Evolutionary conservation across 2,329 filamentous ascomycete species (phyloP).

Genomic region (Ophiostoma montium): DNA sequence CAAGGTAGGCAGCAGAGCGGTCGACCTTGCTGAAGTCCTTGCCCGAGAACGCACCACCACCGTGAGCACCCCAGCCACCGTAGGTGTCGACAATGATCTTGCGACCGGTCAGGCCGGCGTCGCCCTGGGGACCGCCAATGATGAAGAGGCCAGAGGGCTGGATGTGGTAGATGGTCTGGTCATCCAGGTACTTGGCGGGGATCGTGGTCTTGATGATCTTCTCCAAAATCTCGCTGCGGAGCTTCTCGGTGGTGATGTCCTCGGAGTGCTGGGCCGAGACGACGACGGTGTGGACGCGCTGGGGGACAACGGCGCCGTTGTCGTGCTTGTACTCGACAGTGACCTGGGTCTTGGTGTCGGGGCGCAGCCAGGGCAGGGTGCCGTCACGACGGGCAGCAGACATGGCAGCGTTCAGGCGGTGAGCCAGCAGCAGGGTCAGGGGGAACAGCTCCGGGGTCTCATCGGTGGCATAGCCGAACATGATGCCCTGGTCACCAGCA

Average conservation of each 20-base stretch:
- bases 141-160: constrained; percentile 98
- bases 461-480: constrained; percentile 99
- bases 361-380: constrained; percentile 81
- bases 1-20: constrained; percentile 92
- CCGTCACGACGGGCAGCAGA: constrained; percentile 77
- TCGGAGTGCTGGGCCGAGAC: constrained; percentile 89
- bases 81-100: constrained; percentile 99
- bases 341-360: constrained; percentile 99
- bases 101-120: constrained; percentile 93
- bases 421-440: constrained; percentile 81
- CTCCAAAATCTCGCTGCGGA: constrained; percentile 89
- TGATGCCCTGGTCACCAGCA: constrained; percentile 99
- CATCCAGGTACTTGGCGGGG: constrained; percentile 80
- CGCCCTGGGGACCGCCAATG: constrained; percentile 97
- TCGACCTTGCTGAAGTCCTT: constrained; percentile 99
- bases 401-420: constrained; percentile 97
- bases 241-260: constrained; percentile 76
- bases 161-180: constrained; percentile 93
- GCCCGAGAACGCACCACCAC: constrained; percentile 98
- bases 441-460: constrained; percentile 97
- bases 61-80: constrained; percentile 98
- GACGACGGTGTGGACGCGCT: constrained; percentile 91
- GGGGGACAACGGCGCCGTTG: constrained; percentile 78
- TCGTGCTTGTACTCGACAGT: constrained; percentile 98
- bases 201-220: constrained; percentile 96